Evolutionary conservation across 208 protist genomes (phyloP).

Genomic region (Trypanosoma caninum): DNA sequence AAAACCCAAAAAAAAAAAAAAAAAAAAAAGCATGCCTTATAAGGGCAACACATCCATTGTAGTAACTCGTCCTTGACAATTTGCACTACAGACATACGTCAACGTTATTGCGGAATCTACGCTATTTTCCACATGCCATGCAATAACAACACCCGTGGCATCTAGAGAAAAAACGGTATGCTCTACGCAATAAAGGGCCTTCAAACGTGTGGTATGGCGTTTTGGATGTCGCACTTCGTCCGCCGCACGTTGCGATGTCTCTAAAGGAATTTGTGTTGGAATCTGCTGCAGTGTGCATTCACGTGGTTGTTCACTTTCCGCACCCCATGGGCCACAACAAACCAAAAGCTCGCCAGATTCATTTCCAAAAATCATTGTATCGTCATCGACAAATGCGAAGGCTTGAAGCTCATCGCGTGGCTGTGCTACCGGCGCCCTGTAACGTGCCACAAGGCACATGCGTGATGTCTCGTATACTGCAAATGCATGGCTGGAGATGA

Average conservation of each 20-base stretch:
- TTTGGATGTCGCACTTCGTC: slow-evolving; percentile 44
- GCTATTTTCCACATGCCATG: slow-evolving; percentile 26
- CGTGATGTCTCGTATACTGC: slow-evolving; percentile 45
- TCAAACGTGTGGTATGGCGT: slow-evolving; percentile 53
- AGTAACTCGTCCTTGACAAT: slow-evolving; percentile 69
- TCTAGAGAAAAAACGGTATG: slow-evolving; percentile 56
- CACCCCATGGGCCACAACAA: slow-evolving; percentile 1
- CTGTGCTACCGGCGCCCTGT: slow-evolving; percentile 24
- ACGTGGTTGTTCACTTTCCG: background rate
- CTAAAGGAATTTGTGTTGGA: background rate
- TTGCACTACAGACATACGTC: slow-evolving; percentile 55
- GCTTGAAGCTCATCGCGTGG: slow-evolving; percentile 47
- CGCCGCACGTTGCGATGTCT: slow-evolving; percentile 15
- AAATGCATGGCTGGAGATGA: slow-evolving; percentile 49
- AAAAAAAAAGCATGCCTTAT: slow-evolving; percentile 19
- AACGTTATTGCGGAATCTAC: background rate
- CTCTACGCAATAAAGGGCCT: slow-evolving; percentile 28
- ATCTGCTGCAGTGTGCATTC: background rate
- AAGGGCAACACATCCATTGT: slow-evolving; percentile 38
- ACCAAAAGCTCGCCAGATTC: slow-evolving; percentile 39
- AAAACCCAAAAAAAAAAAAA: background rate
- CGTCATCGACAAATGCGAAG: slow-evolving; percentile 34
- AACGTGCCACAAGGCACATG: slow-evolving; percentile 28
- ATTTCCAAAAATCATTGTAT: slow-evolving; percentile 48
- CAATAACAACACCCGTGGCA: slow-evolving; percentile 49